Evolutionary conservation across 2,329 filamentous ascomycete genomes (phyloP).

Genomic region (Colletotrichum magnum): DNA sequence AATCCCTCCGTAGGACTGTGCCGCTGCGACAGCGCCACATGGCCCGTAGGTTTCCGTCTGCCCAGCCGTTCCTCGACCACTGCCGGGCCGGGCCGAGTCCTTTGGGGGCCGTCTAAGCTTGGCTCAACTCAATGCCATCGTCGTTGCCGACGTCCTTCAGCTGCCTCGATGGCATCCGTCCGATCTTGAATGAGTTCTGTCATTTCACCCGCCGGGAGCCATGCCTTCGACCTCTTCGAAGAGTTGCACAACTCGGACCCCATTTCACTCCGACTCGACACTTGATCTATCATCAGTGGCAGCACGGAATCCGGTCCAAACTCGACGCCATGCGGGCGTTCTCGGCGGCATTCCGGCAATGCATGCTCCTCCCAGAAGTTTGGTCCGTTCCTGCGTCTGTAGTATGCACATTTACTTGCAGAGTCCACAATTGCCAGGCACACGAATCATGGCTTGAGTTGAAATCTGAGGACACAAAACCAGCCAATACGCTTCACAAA

Average conservation of each 20-base stretch:
- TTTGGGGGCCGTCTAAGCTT: background rate
- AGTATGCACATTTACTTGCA: background rate
- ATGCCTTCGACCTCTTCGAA: no score
- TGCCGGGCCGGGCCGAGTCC: background rate
- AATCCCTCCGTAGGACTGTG: background rate
- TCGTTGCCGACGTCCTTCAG: background rate
- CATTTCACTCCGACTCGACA: background rate
- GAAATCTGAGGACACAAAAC: background rate
- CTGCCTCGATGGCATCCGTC: background rate
- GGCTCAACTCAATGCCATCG: background rate
- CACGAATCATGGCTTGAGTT: background rate
- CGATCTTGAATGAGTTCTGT: background rate
- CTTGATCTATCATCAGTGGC: background rate
- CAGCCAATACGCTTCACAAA: background rate
- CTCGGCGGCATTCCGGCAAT: background rate
- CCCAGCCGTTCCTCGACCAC: background rate
- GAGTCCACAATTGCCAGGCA: background rate
- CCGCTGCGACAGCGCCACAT: background rate
- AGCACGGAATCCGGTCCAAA: constrained; percentile 1
- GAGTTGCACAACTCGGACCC: no score
- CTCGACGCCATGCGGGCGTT: background rate
- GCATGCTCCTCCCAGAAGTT: constrained; percentile 3
- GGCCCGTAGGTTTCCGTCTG: background rate
- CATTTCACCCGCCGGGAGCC: background rate
- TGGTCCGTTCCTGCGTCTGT: constrained; percentile 12